Evolutionary conservation across 1,139 yeast species (phyloP).

Genomic region (Meyerozyma sp.): DNA sequence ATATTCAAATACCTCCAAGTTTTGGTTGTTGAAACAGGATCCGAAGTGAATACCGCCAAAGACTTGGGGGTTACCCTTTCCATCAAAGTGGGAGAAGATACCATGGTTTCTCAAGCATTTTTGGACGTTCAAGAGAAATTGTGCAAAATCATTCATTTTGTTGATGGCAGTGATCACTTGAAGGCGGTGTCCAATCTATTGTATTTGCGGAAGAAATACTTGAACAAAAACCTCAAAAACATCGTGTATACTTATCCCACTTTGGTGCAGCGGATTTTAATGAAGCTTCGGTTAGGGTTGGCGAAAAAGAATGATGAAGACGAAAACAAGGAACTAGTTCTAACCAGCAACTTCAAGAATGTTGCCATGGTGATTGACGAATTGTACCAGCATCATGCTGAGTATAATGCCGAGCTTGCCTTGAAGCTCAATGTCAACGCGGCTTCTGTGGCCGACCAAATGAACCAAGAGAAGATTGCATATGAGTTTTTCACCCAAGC

Average conservation of each 20-base stretch:
- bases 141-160: slow-evolving; percentile 63
- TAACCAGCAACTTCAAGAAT: slow-evolving; percentile 61
- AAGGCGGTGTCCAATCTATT: slow-evolving; percentile 53
- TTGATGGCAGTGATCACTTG: slow-evolving; percentile 34
- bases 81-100: slow-evolving; percentile 25
- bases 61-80: slow-evolving; percentile 34
- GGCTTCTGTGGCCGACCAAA: slow-evolving; percentile 74
- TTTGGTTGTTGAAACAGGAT: slow-evolving; percentile 28
- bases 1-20: slow-evolving; percentile 39
- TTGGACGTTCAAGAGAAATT: slow-evolving; percentile 61
- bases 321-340: slow-evolving; percentile 13
- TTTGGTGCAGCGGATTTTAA: slow-evolving; percentile 55
- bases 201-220: slow-evolving; percentile 48
- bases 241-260: slow-evolving; percentile 72
- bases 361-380: slow-evolving; percentile 70
- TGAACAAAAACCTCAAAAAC: slow-evolving; percentile 50
- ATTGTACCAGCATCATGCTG: slow-evolving; percentile 47
- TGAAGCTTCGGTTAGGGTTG: slow-evolving; percentile 52
- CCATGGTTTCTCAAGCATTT: slow-evolving; percentile 30
- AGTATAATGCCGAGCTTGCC: slow-evolving; percentile 43
- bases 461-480: slow-evolving; percentile 49
- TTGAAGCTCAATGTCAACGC: slow-evolving; percentile 49
- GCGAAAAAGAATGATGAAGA: slow-evolving; percentile 16
- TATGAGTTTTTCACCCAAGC: slow-evolving; percentile 89
- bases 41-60: slow-evolving; percentile 27